A percentile compares a stretch with the other conserved stretches of the same genome.
Evolutionary conservation across 2,329 filamentous ascomycete species (phyloP).

Genomic region (Aspergillus fumigatiaffinis): DNA sequence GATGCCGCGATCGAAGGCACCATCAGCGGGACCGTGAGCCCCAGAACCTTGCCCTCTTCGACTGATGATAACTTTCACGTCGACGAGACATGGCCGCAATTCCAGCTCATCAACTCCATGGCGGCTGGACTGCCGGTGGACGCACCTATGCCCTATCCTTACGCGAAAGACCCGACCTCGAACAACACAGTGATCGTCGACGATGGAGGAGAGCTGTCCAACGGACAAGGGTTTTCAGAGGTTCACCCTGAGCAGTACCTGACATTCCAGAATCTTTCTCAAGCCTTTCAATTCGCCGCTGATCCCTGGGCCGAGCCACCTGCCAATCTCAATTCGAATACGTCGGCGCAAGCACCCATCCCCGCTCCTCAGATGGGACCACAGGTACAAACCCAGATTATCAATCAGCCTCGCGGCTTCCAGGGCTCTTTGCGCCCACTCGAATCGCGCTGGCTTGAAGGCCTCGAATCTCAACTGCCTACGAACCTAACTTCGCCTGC

Average conservation of each 20-base stretch:
- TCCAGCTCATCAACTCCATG: conserved; percentile 33
- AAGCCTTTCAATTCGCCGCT: conserved; percentile 25
- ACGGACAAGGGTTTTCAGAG: conserved; percentile 27
- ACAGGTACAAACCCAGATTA: conserved; percentile 20
- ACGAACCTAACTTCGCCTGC: conserved; percentile 24
- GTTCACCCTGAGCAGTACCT: conserved; percentile 26
- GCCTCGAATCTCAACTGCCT: conserved; percentile 31
- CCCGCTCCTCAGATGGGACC: conserved; percentile 14
- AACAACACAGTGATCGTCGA: conserved; percentile 35
- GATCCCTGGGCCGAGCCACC: conserved; percentile 26
- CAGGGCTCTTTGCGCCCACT: conserved; percentile 27
- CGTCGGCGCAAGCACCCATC: conserved; percentile 12
- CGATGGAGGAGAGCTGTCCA: conserved; percentile 28
- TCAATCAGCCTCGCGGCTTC: conserved; percentile 17
- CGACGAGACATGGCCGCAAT: conserved; percentile 37
- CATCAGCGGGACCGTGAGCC: conserved; percentile 35
- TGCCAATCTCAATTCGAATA: conserved; percentile 12
- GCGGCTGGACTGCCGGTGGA: conserved; percentile 31
- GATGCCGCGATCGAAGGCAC: conserved; percentile 29
- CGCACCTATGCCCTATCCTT: conserved; percentile 29
- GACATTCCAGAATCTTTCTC: conserved; percentile 28
- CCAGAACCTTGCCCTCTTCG: conserved; percentile 33
- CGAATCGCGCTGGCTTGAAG: conserved; percentile 32
- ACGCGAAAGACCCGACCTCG: conserved; percentile 26
- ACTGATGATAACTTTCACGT: conserved; percentile 36